Conservation (phyloP, 495 filamentous ascomycete species). For the Astrocystis sublimbata region DNA sequence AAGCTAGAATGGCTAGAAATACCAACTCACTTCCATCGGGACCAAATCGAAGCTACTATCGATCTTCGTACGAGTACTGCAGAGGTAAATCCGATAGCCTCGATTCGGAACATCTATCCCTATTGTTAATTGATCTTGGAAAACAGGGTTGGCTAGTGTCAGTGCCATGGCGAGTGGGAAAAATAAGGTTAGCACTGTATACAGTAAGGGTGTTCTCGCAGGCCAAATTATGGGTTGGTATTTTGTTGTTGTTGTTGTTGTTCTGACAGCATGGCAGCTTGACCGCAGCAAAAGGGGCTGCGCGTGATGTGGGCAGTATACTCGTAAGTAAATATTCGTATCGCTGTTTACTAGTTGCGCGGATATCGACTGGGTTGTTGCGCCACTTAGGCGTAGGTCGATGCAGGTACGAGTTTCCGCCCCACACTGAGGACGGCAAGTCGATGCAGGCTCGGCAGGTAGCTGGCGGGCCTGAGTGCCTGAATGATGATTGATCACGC, state of each 20-base stretch:
- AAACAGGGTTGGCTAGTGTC: neutral
- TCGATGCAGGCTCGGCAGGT: conserved; percentile 7
- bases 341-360: neutral
- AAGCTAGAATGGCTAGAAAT: too few relatives aligned
- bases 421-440: neutral
- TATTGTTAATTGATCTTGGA: neutral
- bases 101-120: neutral
- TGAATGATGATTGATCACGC: too few relatives aligned
- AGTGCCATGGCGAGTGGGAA: neutral
- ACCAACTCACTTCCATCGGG: too few relatives aligned
- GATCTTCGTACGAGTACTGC: too few relatives aligned
- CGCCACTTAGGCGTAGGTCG: neutral
- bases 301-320: neutral
- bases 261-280: neutral
- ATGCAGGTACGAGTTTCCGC: conserved; percentile 7
- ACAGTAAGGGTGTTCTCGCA: too few relatives aligned
- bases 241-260: too few relatives aligned
- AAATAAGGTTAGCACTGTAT: too few relatives aligned
- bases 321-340: neutral
- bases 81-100: neutral
- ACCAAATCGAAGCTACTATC: too few relatives aligned
- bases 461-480: too few relatives aligned
- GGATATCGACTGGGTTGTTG: neutral
- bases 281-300: neutral
- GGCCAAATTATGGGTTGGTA: too few relatives aligned